These are phyloP conservation scores for Phyllosticta citrichinensis DNA, from an alignment of 2,329 filamentous ascomycete genomes.

Conservation along the genomic window DNA sequence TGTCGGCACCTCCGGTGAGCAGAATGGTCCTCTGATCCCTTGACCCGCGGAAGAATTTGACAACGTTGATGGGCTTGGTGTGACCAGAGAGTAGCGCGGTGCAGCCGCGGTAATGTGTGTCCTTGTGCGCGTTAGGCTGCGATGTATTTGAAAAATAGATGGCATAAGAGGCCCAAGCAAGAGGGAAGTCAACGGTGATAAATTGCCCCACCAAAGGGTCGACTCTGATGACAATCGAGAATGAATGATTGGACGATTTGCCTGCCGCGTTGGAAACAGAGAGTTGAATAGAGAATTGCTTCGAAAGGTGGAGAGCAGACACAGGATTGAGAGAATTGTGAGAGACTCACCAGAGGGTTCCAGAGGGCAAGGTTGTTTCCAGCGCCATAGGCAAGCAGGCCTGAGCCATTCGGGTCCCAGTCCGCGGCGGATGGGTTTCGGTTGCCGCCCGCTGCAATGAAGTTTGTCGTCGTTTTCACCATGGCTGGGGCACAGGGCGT, in stretches of 20 bases:
- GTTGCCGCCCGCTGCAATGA: constrained; percentile 75
- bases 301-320: not conserved
- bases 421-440: constrained; percentile 82
- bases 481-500: not conserved
- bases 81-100: constrained; percentile 63
- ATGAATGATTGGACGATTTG: not conserved
- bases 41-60: constrained; percentile 60
- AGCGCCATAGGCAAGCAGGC: constrained; percentile 76
- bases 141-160: not conserved
- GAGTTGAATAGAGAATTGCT: too few relatives aligned
- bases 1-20: constrained; percentile 74
- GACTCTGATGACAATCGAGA: not conserved
- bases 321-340: not conserved
- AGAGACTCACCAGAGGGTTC: constrained; percentile 58
- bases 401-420: constrained; percentile 58
- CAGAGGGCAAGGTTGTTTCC: constrained; percentile 84
- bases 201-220: too few relatives aligned
- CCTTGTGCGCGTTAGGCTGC: constrained; percentile 11
- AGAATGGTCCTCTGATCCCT: constrained; percentile 47
- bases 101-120: constrained; percentile 47
- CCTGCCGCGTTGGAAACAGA: not conserved
- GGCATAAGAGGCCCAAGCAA: not conserved
- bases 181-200: not conserved
- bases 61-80: constrained; percentile 67
- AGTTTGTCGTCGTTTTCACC: constrained; percentile 25